Percentiles rank a stretch among this genome's conserved stretches.
Conservation (phyloP, 257 asterid species). For the Parsonsia alboflavescens region DNA sequence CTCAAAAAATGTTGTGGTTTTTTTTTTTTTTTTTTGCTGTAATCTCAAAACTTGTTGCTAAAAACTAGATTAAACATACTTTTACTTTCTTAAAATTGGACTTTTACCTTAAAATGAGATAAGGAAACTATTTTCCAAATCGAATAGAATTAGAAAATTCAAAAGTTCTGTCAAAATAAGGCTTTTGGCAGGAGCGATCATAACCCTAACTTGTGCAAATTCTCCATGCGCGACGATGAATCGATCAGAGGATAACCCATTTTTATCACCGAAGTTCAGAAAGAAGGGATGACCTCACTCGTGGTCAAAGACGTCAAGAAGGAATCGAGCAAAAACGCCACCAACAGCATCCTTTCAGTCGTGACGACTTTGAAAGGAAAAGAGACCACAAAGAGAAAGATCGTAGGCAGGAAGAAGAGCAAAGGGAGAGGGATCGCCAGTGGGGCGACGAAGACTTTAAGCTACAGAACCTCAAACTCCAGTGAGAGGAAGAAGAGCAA, state of each 20-base stretch:
- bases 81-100: no score
- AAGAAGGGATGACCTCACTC: slow-evolving; percentile 58
- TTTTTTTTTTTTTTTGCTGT: no score
- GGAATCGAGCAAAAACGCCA: slow-evolving; percentile 51
- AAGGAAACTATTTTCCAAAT: no score
- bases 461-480: slow-evolving; percentile 20
- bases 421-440: slow-evolving; percentile 38
- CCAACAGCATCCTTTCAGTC: slow-evolving; percentile 27
- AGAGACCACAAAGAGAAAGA: slow-evolving; percentile 2
- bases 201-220: not conserved
- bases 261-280: slow-evolving; percentile 63
- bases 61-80: no score
- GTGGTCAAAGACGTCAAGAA: slow-evolving; percentile 65
- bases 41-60: no score
- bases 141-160: no score
- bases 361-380: slow-evolving; percentile 14
- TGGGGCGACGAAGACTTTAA: slow-evolving; percentile 14
- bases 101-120: no score
- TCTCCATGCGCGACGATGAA: slow-evolving; percentile 16
- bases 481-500: slow-evolving; percentile 21
- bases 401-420: slow-evolving; percentile 14
- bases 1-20: no score
- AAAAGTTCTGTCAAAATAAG: no score
- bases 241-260: slow-evolving; percentile 47
- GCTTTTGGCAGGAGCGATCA: no score